Conservation (phyloP, 1,139 yeast genomes). For the Pichia kudriavzevii region DNA sequence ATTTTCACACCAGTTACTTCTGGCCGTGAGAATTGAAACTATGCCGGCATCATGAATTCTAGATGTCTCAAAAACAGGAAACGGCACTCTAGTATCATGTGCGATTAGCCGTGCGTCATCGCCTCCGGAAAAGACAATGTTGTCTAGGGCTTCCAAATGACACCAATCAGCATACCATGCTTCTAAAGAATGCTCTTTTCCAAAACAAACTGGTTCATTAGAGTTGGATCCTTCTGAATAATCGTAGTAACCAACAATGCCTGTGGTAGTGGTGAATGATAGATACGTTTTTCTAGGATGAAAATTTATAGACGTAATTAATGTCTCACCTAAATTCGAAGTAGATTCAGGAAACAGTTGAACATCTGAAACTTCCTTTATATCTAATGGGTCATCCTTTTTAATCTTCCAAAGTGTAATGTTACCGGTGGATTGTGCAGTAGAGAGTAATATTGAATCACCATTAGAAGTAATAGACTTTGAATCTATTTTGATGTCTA, state of each 20-base stretch:
- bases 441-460: slow-evolving; percentile 39
- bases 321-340: slow-evolving; percentile 19
- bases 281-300: slow-evolving; percentile 34
- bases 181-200: slow-evolving; percentile 52
- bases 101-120: slow-evolving; percentile 77
- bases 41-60: slow-evolving; percentile 83
- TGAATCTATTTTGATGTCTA: slow-evolving; percentile 68
- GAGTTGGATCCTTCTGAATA: slow-evolving; percentile 15
- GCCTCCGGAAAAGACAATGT: slow-evolving; percentile 80
- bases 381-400: slow-evolving; percentile 13
- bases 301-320: slow-evolving; percentile 64
- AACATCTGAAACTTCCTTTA: slow-evolving; percentile 26
- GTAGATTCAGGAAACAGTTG: slow-evolving; percentile 36
- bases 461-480: slow-evolving; percentile 16
- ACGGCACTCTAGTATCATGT: slow-evolving; percentile 50
- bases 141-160: slow-evolving; percentile 40
- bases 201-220: background rate
- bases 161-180: slow-evolving; percentile 90
- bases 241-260: slow-evolving; percentile 36
- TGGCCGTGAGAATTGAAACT: slow-evolving; percentile 56
- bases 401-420: slow-evolving; percentile 51
- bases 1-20: slow-evolving; percentile 17
- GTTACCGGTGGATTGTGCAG: slow-evolving; percentile 80
- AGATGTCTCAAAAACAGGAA: slow-evolving; percentile 46
- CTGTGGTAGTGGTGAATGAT: slow-evolving; percentile 54